phyloP scores from a whole-genome alignment of 257 asterid genomes.

The Fraxinus cuspidata region DNA sequence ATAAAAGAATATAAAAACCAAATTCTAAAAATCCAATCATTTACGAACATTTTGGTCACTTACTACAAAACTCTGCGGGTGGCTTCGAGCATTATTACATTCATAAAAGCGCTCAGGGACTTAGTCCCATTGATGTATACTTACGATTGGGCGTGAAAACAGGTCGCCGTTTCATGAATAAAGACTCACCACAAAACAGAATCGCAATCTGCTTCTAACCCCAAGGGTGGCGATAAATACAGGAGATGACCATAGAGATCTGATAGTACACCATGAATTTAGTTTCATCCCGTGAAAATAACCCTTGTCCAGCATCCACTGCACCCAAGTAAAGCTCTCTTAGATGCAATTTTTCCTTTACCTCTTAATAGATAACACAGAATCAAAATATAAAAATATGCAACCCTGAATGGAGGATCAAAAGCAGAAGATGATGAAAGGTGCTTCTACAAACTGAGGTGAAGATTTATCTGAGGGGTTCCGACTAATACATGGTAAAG shows the following conservation, averaged over 20 bases:
- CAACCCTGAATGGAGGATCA: not conserved
- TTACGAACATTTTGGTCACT: not conserved
- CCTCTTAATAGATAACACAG: not conserved
- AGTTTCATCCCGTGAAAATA: slow-evolving; percentile 1
- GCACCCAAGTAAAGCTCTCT: not conserved
- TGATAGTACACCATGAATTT: not conserved
- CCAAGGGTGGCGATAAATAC: slow-evolving; percentile 15
- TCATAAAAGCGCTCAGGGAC: slow-evolving; percentile 29
- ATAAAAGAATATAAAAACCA: not conserved
- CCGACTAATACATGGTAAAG: not conserved
- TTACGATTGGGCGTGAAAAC: slow-evolving; percentile 26
- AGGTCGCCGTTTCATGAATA: slow-evolving; percentile 11
- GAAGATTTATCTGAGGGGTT: not conserved
- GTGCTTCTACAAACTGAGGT: not conserved
- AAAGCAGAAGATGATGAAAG: not conserved
- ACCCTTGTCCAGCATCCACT: slow-evolving; percentile 29
- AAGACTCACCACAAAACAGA: not conserved
- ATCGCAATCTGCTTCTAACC: not conserved
- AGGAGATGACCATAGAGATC: slow-evolving; percentile 15
- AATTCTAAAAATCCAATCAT: not conserved
- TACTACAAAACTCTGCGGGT: not conserved
- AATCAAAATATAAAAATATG: not conserved
- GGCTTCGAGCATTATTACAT: not conserved
- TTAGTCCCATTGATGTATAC: slow-evolving; percentile 18
- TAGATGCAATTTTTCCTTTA: not conserved